Evolutionary conservation across 2,329 filamentous ascomycete genomes (phyloP).

Genomic region (Xylariaceae sp.): DNA sequence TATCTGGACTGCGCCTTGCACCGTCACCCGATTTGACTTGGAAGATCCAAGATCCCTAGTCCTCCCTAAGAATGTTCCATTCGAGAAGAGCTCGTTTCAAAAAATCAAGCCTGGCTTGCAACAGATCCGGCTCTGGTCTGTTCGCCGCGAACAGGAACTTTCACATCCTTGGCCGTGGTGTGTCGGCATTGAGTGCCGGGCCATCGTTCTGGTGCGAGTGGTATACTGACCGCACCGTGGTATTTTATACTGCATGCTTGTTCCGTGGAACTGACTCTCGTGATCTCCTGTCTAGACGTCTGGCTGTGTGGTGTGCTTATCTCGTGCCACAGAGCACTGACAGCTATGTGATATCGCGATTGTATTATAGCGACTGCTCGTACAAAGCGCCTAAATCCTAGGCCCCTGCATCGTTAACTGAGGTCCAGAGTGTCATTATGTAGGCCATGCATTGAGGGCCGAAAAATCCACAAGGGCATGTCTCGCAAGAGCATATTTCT

Average conservation of each 20-base stretch:
- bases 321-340: neutral
- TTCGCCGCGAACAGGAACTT: conserved; percentile 12
- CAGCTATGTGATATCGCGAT: neutral
- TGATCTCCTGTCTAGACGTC: neutral
- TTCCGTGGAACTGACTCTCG: neutral
- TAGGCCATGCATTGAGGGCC: conserved; percentile 3
- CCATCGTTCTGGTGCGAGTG: neutral
- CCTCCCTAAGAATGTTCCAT: neutral
- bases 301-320: neutral
- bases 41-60: neutral
- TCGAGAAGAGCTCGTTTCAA: neutral
- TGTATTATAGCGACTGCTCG: neutral
- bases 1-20: neutral
- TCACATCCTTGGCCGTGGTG: conserved; percentile 12
- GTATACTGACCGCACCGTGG: conserved; percentile 1
- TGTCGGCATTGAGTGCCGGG: conserved; percentile 3
- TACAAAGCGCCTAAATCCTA: too few relatives aligned
- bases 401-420: neutral
- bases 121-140: conserved; percentile 15
- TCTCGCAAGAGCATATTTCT: conserved; percentile 6
- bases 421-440: neutral
- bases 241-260: neutral
- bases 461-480: neutral
- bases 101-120: neutral
- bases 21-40: neutral